Conservation (phyloP, 2,329 filamentous ascomycete genomes). For the Aureobasidium sp. region DNA sequence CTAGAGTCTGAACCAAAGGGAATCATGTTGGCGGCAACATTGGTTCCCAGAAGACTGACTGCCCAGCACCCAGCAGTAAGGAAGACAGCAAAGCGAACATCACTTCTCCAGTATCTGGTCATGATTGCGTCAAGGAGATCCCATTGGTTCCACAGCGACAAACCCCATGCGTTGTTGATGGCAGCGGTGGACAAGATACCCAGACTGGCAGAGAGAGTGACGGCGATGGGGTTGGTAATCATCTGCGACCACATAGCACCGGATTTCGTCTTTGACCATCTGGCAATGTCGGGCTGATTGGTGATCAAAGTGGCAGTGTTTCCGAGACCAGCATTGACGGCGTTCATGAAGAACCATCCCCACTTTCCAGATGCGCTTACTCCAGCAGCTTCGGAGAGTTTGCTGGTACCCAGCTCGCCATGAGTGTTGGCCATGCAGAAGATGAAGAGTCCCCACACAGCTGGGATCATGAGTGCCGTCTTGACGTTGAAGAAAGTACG, state of each 20-base stretch:
- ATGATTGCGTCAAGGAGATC: slow-evolving; percentile 28
- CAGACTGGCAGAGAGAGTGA: slow-evolving; percentile 34
- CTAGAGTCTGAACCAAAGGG: slow-evolving; percentile 27
- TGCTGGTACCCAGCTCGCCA: slow-evolving; percentile 23
- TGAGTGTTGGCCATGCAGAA: slow-evolving; percentile 34
- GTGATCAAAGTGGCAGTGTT: slow-evolving; percentile 44
- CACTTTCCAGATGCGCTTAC: slow-evolving; percentile 4
- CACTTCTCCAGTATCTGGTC: slow-evolving; percentile 23
- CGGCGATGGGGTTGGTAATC: slow-evolving; percentile 33
- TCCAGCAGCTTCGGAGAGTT: slow-evolving; percentile 3
- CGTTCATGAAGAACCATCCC: slow-evolving; percentile 31
- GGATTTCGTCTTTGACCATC: slow-evolving; percentile 31
- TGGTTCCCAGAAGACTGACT: slow-evolving; percentile 30
- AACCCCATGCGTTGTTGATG: slow-evolving; percentile 35
- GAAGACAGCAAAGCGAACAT: slow-evolving; percentile 32
- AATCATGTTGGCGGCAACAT: slow-evolving; percentile 26
- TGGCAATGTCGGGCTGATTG: slow-evolving; percentile 40
- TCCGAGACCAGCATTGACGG: slow-evolving; percentile 36
- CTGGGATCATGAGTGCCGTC: slow-evolving; percentile 42
- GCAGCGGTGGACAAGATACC: slow-evolving; percentile 39
- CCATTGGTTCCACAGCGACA: slow-evolving; percentile 27
- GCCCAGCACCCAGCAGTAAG: slow-evolving; percentile 29
- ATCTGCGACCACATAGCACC: slow-evolving; percentile 37
- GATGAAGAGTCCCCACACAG: slow-evolving; percentile 33
- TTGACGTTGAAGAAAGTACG: slow-evolving; percentile 40